Evolutionary conservation across 2,329 filamentous ascomycete genomes (phyloP), one percentile per base, ranked within the genome.

Genomic region (Xylaria sp.): DNA sequence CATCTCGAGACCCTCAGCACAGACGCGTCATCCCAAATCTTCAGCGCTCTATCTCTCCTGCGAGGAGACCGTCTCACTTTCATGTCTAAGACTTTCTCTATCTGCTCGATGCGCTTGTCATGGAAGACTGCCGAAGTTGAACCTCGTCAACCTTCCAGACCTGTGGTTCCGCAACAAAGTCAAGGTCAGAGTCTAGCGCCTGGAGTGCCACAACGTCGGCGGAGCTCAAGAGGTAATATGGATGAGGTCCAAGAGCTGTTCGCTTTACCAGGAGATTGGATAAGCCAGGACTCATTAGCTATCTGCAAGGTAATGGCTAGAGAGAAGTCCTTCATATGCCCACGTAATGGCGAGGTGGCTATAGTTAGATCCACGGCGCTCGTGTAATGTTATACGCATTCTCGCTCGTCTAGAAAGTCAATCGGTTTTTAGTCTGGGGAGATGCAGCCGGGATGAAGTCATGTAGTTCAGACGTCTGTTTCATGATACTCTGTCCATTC

Each of bases 401-500:
- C 34, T 10, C 1, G 34, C 6, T 10, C 7, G 1, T 9, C 5
- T 9, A 37, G 8, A 9, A 6, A 34, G 34, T 37, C 34, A 37
- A 37, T 37, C 10, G 10, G 7, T 2, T 10, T 37, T 37, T 37
- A 10, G 34, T 37, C 34, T 37, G 34, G 34, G 1, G 34, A 37
- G 34, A 37, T 37, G 34, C 4, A 37, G 34, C 34, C 7, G 34
- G 34, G 2, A 37, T 37, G 10, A 8, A 10, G 7, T 9, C 34
- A 10, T 37, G 10, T 9, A 9, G 48, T 61, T 63, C 58, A 71
- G 18, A 51, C 31, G 55, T 67, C 50, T 31, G 58, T 39, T 50
- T 75, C 69, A 34, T 12, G 50, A 61, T 78, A 77, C 50, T 75
- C 70, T 2, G 66, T 59, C 74, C 75, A 78, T 34, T 76, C 72